phyloP scores from a whole-genome alignment of 2,329 filamentous ascomycete genomes.

The Leptodontidium sp. region DNA sequence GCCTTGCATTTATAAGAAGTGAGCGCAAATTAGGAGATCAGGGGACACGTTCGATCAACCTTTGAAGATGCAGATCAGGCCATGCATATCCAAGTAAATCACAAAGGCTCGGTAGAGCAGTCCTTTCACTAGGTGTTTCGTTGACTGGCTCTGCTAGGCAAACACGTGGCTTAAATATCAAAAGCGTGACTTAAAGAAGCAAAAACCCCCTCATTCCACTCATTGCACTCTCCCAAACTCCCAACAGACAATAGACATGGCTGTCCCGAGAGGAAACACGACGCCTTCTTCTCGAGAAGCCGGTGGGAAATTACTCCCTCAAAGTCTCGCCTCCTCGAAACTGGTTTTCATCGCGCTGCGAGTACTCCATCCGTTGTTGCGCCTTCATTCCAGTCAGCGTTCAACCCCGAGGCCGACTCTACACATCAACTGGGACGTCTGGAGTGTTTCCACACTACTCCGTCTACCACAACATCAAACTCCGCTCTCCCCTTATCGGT shows the following conservation, averaged over 20 bases:
- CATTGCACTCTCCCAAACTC: background rate
- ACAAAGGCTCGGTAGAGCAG: too few species aligned
- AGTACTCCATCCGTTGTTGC: background rate
- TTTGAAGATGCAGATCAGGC: background rate
- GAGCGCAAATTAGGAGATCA: background rate
- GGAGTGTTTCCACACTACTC: background rate
- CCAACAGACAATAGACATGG: background rate
- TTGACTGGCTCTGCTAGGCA: background rate
- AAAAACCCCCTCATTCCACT: background rate
- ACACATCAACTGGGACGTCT: constrained; percentile 3
- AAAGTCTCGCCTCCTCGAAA: background rate
- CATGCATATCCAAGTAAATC: background rate
- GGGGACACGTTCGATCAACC: background rate
- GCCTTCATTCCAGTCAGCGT: background rate
- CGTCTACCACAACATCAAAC: background rate
- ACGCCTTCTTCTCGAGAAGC: background rate
- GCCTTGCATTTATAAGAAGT: background rate
- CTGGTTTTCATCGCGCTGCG: background rate
- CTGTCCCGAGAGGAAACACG: background rate
- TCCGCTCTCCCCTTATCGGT: background rate
- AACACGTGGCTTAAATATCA: constrained; percentile 5
- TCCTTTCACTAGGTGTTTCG: background rate
- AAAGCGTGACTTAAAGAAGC: background rate
- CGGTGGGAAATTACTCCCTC: background rate
- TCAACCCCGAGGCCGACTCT: too few species aligned